Conservation (phyloP, 2,329 filamentous ascomycete species). For the Colletotrichum sp. region DNA sequence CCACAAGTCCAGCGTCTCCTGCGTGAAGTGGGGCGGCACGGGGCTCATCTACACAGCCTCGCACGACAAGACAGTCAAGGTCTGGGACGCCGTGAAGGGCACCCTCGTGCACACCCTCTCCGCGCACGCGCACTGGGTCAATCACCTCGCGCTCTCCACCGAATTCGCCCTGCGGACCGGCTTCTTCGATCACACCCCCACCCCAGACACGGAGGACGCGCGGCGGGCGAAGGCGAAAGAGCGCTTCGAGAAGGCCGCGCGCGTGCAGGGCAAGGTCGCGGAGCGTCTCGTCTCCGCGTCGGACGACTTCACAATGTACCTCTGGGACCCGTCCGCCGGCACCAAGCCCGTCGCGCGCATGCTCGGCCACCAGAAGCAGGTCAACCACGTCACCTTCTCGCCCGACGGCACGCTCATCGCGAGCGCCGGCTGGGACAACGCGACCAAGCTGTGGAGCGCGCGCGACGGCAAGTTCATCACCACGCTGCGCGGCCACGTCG, state of each 20-base stretch:
- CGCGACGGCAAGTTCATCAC: slow-evolving; percentile 80
- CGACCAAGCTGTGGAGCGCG: slow-evolving; percentile 85
- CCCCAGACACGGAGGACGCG: slow-evolving; percentile 72
- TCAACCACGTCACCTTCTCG: slow-evolving; percentile 94
- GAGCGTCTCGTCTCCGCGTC: slow-evolving; percentile 90
- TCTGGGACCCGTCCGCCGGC: slow-evolving; percentile 84
- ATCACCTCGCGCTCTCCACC: slow-evolving; percentile 91
- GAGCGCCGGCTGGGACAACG: slow-evolving; percentile 91
- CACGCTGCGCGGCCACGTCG: slow-evolving; percentile 86
- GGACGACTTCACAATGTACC: slow-evolving; percentile 95
- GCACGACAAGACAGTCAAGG: slow-evolving; percentile 90
- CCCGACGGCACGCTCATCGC: slow-evolving; percentile 89
- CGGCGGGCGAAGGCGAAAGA: slow-evolving; percentile 78
- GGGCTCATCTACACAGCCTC: slow-evolving; percentile 84
- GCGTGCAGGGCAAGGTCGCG: slow-evolving; percentile 74
- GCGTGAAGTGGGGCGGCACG: slow-evolving; percentile 93
- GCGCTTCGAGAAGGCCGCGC: slow-evolving; percentile 86
- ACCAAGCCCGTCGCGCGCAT: slow-evolving; percentile 88
- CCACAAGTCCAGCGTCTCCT: slow-evolving; percentile 88
- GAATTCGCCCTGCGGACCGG: slow-evolving; percentile 87
- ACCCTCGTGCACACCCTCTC: slow-evolving; percentile 80
- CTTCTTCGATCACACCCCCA: slow-evolving; percentile 81
- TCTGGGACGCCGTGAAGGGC: slow-evolving; percentile 85
- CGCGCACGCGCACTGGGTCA: slow-evolving; percentile 92
- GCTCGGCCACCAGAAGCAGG: slow-evolving; percentile 94